Evolutionary conservation across 306 rosid genomes (phyloP).

Genomic region (Vigna trinervia): DNA sequence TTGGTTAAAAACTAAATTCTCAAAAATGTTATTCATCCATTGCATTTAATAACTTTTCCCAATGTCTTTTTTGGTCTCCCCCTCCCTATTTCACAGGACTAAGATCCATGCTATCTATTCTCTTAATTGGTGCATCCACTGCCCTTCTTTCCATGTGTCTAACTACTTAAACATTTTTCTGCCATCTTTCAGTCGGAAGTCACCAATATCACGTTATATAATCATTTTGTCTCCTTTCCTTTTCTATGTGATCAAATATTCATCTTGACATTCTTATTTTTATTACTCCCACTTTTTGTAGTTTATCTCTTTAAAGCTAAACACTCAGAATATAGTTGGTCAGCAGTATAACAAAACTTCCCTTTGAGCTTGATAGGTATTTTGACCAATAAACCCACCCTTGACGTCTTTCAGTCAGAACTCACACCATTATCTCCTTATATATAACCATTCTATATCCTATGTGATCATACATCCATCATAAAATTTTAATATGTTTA

Average conservation of each 20-base stretch:
- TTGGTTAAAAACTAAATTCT: not conserved
- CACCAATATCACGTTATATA: not conserved
- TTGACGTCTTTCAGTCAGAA: not conserved
- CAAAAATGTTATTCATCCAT: not conserved
- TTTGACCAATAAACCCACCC: no score
- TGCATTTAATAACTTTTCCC: not conserved
- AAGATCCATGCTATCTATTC: not conserved
- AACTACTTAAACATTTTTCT: not conserved
- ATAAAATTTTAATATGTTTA: no score
- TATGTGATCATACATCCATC: no score
- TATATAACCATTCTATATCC: no score
- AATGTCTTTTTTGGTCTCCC: not conserved
- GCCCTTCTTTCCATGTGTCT: not conserved
- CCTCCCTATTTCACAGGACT: not conserved
- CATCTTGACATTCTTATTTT: no score
- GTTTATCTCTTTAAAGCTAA: no score
- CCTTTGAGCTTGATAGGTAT: no score
- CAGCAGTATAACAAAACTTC: no score
- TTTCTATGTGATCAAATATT: no score
- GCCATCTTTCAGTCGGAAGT: not conserved
- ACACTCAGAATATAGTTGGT: no score
- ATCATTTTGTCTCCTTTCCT: no score
- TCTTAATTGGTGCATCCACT: not conserved
- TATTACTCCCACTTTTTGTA: no score
- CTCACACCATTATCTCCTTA: not conserved